Evolutionary conservation across 352 stramenopile genomes (phyloP).

Genomic region (Peronospora farinosa): DNA sequence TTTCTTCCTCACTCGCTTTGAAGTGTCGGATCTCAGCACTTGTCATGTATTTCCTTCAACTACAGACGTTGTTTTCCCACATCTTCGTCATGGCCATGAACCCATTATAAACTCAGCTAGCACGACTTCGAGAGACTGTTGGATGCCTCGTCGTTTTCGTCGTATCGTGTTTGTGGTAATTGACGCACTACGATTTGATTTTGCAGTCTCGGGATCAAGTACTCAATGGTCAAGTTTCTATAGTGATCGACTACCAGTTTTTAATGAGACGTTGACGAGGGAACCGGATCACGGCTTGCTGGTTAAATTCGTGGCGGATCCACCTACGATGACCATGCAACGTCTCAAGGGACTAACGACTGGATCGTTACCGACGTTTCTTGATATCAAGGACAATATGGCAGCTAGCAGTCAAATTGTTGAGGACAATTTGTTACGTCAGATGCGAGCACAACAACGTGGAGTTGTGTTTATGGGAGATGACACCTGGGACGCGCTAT

Average conservation of each 20-base stretch:
- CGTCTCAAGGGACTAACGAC: constrained; percentile 96
- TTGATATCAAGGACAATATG: constrained; percentile 95
- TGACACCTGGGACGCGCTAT: constrained; percentile 96
- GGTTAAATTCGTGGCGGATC: constrained; percentile 94
- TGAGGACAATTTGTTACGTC: constrained; percentile 94
- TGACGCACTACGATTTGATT: constrained; percentile 96
- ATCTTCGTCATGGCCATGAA: constrained; percentile 13
- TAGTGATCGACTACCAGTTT: constrained; percentile 74
- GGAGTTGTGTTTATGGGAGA: constrained; percentile 96
- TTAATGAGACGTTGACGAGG: constrained; percentile 57
- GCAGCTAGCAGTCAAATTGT: constrained; percentile 83
- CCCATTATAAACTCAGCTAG: not conserved
- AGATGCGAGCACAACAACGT: constrained; percentile 52
- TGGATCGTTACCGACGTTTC: constrained; percentile 95
- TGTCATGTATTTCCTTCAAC: constrained; percentile 35
- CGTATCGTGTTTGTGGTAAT: constrained; percentile 93
- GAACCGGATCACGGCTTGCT: constrained; percentile 67
- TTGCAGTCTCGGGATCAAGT: constrained; percentile 43
- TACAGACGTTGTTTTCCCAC: not conserved
- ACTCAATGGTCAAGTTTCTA: constrained; percentile 45
- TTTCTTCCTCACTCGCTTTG: constrained; percentile 88
- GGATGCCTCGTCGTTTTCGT: constrained; percentile 67
- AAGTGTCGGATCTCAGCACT: constrained; percentile 62
- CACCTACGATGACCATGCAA: constrained; percentile 98
- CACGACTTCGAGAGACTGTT: constrained; percentile 33